Evolutionary conservation across 2,329 filamentous ascomycete species (phyloP).

Genomic region (Acrocalymma vagum): DNA sequence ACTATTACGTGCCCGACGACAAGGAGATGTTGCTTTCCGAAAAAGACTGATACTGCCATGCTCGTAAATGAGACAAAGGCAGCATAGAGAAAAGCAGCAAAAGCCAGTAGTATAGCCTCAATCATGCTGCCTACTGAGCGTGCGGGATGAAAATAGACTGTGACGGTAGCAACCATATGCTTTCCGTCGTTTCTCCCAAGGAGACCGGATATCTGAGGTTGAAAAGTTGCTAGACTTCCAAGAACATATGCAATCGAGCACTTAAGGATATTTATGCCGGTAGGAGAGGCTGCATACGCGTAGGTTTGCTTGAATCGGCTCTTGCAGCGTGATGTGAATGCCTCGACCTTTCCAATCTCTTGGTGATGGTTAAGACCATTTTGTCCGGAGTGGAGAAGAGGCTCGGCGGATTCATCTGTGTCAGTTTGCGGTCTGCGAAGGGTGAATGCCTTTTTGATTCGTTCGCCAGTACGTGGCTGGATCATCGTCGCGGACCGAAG

Average conservation of each 20-base stretch:
- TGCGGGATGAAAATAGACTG: constrained; percentile 93
- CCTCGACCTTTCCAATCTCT: constrained; percentile 40
- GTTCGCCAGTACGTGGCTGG: constrained; percentile 84
- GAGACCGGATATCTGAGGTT: constrained; percentile 74
- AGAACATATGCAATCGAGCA: constrained; percentile 90
- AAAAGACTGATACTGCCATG: constrained; percentile 87
- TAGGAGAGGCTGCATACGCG: constrained; percentile 73
- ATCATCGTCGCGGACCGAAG: constrained; percentile 88
- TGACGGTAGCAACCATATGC: constrained; percentile 91
- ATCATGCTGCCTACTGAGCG: constrained; percentile 88
- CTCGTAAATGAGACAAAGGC: constrained; percentile 79
- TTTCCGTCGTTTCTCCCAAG: constrained; percentile 89
- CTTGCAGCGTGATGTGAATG: constrained; percentile 46
- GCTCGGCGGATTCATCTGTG: constrained; percentile 54
- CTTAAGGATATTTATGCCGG: constrained; percentile 83
- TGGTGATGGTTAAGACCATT: constrained; percentile 36
- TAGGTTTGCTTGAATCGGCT: constrained; percentile 50
- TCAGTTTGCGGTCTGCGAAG: constrained; percentile 62
- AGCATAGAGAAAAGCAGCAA: constrained; percentile 81
- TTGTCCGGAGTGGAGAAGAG: constrained; percentile 46
- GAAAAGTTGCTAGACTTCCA: constrained; percentile 86
- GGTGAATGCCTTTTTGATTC: constrained; percentile 80
- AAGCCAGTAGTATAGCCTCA: constrained; percentile 79
- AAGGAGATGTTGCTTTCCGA: constrained; percentile 73
- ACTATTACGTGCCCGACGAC: constrained; percentile 80